Base-by-base conservation (phyloP, 2,329 filamentous ascomycete genomes). In the Didymosphaeria variabile region DNA sequence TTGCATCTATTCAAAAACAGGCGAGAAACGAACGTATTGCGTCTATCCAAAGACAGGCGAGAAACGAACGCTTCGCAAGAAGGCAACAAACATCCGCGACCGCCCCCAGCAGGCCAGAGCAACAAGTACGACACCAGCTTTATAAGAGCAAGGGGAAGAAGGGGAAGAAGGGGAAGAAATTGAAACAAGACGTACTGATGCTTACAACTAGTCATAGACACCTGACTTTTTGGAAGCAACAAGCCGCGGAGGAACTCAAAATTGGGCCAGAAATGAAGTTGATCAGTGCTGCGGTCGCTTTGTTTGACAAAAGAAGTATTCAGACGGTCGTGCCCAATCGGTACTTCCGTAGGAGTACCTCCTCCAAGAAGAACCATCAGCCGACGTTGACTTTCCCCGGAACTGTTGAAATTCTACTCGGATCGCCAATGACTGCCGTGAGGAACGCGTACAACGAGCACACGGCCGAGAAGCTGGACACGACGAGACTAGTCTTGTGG, bases 401-500 rank as follows among this genome's bases (percentile, higher is more conserved):
- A 5, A 29, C 5, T 0, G 26, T 61, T 23, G 57, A 62, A 31
- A 29, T 45, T 5, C 21, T 57, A 4, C 5, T 34, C 4, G 9
- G 23, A 1, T 19, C 26, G 2, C 40, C 51, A 2, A 29, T 49
- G 3, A 17, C 21, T 23, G 64, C 64, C 5, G 23, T 62, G 3
- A 8, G 44, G 2, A 31, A 55, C 12, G 61, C 61, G 2, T 66
- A 64, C 31, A 29, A 55, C n/a, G 64, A 66, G 38, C 62, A 62
- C 21, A 60, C 59, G 3, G 21, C 13, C 9, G 50, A 40, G 5
- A 55, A 47, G 29, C 47, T 51, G 12, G 52, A 61, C 15, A 5
- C 29, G 1, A 40, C 23, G 2, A 55, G 61, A 9, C 23, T 66
- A 2, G 64, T 64, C 1, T n/a, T 66, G 8, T 64, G 57, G 57